Evolutionary conservation across 2,329 filamentous ascomycete species (phyloP), one percentile per base, ranked within the genome.

Genomic region (Penicillium sp.): DNA sequence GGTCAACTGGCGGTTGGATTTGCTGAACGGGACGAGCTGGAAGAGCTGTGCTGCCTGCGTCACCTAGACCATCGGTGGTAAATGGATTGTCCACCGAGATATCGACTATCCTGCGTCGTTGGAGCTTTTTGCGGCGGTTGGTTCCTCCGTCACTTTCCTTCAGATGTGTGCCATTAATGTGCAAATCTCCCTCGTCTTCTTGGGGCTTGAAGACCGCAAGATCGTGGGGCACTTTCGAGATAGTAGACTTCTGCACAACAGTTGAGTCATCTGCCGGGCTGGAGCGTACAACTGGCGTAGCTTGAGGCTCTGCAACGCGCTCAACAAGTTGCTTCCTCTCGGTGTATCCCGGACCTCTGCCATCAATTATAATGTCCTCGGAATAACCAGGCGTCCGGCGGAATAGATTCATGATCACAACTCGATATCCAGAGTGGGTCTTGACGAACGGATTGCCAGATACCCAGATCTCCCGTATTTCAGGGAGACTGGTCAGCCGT

Each of bases 371-470:
- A 59, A 97, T 87, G 70, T 99, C 94, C 64, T 96, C 90, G 0
- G 88, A 89, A 69, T 94, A 96, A 6, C 94, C 94, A 12, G 93
- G 91, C 0, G 91, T 92, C 58, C 86, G 88, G 62, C 94, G 86
- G 81, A 99, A 99, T 2, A 97, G 82, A 68, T 97, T 99, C 85
- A 99, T 97, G 61, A 97, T 96, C 21, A 87, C 90, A 63, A 96
- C 82, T 49, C 94, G 87, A 72, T 96, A 96, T 66, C 89, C 87
- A 58, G 88, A 83, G 71, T 97, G 91, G 1, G 91, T 93, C 66
- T 90, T 91, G 43, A 89, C 90, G 68, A 97, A 97, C 0, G 93
- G 91, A 68, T 99, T 99, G 23, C 91, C 91, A 60, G 89, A 85
- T 17, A 99, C 89, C 83, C 93, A 99, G 33, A 99, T 88, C 73